These are phyloP conservation scores for Porphyrellus cyaneotinctus DNA, from an alignment of 768 basidiomycete species.

Conservation along the genomic window DNA sequence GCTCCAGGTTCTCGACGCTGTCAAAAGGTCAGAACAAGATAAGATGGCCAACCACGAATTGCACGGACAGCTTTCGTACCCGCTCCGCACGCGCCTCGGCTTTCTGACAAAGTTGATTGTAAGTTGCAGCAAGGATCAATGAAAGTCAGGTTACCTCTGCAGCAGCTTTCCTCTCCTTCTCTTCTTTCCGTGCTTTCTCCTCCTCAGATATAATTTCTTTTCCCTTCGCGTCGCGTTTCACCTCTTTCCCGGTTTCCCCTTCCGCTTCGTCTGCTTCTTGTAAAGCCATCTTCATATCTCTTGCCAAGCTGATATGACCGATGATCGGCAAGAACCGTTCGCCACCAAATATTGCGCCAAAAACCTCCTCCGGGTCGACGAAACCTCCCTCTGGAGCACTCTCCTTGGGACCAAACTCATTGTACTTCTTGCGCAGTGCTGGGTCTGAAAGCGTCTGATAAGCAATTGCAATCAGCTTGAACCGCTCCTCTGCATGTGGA, in stretches of 20 bases:
- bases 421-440: constrained; percentile 75
- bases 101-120: constrained; percentile 47
- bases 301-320: constrained; percentile 80
- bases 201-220: constrained; percentile 57
- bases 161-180: constrained; percentile 59
- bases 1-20: constrained; percentile 64
- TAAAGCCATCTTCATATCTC: constrained; percentile 89
- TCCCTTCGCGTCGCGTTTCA: constrained; percentile 50
- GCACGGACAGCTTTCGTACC: constrained; percentile 54
- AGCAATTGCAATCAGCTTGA: constrained; percentile 87
- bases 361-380: constrained; percentile 81
- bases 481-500: constrained; percentile 79
- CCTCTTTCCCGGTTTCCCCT: constrained; percentile 38
- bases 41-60: background rate
- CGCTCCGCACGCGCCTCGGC: constrained; percentile 74
- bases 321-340: constrained; percentile 85
- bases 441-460: constrained; percentile 84
- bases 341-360: constrained; percentile 85
- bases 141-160: constrained; percentile 53
- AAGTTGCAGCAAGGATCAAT: constrained; percentile 1
- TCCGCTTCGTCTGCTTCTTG: constrained; percentile 81
- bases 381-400: constrained; percentile 79
- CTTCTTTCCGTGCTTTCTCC: constrained; percentile 70
- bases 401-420: constrained; percentile 86
- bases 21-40: constrained; percentile 1